phyloP scores from a whole-genome alignment of 495 filamentous ascomycete species.

The Cercophora samala region DNA sequence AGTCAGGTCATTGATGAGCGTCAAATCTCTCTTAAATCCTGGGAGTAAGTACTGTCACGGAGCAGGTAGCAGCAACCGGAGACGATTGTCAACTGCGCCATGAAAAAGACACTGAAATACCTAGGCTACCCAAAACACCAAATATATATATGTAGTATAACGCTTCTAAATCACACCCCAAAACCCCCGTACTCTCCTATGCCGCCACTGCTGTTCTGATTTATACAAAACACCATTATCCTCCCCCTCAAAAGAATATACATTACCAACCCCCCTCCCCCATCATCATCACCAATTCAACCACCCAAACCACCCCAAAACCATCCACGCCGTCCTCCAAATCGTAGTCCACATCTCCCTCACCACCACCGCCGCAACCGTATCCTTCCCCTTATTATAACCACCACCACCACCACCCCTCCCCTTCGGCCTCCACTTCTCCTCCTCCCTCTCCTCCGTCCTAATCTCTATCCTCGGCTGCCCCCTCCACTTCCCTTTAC shows the following conservation, averaged over 20 bases:
- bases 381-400: constrained; percentile 10
- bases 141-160: not conserved
- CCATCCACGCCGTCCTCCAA: constrained; percentile 48
- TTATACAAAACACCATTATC: not conserved
- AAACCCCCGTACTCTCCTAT: no score
- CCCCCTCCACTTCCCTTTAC: constrained; percentile 31
- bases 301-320: constrained; percentile 39
- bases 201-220: no score
- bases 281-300: constrained; percentile 26
- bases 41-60: not conserved
- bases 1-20: not conserved
- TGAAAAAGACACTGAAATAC: not conserved
- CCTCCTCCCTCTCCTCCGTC: constrained; percentile 37
- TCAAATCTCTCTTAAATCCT: not conserved
- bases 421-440: constrained; percentile 4
- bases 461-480: constrained; percentile 46
- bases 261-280: not conserved
- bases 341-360: constrained; percentile 47
- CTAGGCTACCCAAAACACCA: not conserved
- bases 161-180: not conserved
- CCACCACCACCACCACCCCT: constrained; percentile 1
- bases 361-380: constrained; percentile 25
- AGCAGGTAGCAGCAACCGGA: not conserved
- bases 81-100: not conserved
- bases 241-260: not conserved